phyloP scores from a whole-genome alignment of 768 basidiomycete genomes.

The Suillus weaverae region DNA sequence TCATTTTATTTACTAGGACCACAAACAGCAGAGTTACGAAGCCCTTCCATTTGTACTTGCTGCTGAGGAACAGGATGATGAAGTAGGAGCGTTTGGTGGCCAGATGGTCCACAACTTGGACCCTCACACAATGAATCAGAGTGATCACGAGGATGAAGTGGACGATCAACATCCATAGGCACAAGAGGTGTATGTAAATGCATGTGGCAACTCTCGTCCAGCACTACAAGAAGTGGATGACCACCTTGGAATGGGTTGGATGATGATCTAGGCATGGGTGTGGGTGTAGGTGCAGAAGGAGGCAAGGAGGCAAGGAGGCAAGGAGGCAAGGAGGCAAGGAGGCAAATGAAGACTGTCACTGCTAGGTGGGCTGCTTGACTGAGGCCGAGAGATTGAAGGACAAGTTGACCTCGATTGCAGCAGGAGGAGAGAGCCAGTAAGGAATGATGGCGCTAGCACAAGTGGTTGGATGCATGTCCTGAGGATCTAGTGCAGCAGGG shows the following conservation, averaged over 20 bases:
- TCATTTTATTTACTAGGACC: slow-evolving; percentile 52
- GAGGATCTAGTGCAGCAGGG: slow-evolving; percentile 87
- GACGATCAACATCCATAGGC: slow-evolving; percentile 72
- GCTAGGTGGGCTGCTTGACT: slow-evolving; percentile 58
- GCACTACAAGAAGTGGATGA: slow-evolving; percentile 76
- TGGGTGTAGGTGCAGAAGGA: slow-evolving; percentile 48
- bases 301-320: no score
- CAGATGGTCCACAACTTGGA: slow-evolving; percentile 49
- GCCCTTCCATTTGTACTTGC: slow-evolving; percentile 51
- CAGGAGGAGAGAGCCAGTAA: slow-evolving; percentile 66
- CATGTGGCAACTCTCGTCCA: slow-evolving; percentile 69
- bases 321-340: slow-evolving; percentile 58
- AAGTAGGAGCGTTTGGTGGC: slow-evolving; percentile 56
- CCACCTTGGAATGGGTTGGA: slow-evolving; percentile 81
- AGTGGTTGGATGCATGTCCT: slow-evolving; percentile 94
- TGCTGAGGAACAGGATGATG: slow-evolving; percentile 71
- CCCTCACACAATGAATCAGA: slow-evolving; percentile 47
- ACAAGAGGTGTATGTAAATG: slow-evolving; percentile 71
- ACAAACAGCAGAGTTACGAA: slow-evolving; percentile 40
- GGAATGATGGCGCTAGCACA: slow-evolving; percentile 78
- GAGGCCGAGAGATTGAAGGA: slow-evolving; percentile 61
- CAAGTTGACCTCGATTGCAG: slow-evolving; percentile 46
- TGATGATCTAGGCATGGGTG: slow-evolving; percentile 46
- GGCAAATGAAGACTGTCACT: slow-evolving; percentile 34
- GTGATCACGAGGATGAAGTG: slow-evolving; percentile 56